phyloP scores from a whole-genome alignment of 2,329 filamentous ascomycete species.

The Penicillium brevicompactum region DNA sequence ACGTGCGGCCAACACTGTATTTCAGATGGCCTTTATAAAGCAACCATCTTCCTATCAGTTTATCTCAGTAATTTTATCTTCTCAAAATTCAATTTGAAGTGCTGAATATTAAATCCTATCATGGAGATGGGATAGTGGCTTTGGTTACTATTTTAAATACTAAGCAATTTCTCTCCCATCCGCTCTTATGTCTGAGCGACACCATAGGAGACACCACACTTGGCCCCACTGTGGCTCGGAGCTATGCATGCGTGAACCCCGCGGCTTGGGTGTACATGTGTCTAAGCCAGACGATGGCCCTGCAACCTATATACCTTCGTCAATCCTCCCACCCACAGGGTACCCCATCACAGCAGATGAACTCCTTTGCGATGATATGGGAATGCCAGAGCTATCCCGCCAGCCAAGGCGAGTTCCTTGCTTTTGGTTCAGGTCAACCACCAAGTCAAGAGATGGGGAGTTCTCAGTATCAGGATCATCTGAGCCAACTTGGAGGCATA shows the following conservation, averaged over 20 bases:
- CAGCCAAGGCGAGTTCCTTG: conserved; percentile 21
- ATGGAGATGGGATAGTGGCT: conserved; percentile 1
- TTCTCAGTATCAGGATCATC: conserved; percentile 5
- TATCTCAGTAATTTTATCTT: neutral
- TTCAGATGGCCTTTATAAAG: conserved; percentile 15
- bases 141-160: neutral
- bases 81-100: too few species aligned
- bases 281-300: conserved; percentile 6
- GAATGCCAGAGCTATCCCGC: conserved; percentile 37
- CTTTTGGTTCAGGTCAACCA: conserved; percentile 25
- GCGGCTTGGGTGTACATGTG: conserved; percentile 23
- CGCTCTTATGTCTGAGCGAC: conserved; percentile 28
- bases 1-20: conserved; percentile 1
- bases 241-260: conserved; percentile 21
- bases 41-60: neutral
- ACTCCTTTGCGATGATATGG: conserved; percentile 29
- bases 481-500: conserved; percentile 14
- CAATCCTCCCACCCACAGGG: conserved; percentile 10
- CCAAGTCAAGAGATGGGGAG: neutral
- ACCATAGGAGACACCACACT: conserved; percentile 38
- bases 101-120: neutral
- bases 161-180: neutral
- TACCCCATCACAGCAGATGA: conserved; percentile 25
- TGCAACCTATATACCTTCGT: conserved; percentile 14
- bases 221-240: conserved; percentile 39